Evolutionary conservation across 768 basidiomycete species (phyloP).

Genomic region (Galerina sulciceps): DNA sequence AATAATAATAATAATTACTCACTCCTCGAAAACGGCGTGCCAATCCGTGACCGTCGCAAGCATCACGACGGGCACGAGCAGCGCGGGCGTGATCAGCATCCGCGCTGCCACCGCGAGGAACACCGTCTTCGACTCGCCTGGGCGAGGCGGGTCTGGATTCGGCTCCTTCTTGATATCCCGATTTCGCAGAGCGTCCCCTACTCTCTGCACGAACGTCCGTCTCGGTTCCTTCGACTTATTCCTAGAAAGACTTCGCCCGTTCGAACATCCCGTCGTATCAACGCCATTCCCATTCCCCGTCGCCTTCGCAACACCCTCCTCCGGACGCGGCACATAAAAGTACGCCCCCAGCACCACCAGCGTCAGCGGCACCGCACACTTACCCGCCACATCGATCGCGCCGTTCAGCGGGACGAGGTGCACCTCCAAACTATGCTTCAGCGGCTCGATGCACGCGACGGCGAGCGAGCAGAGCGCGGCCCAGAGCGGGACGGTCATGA

Average conservation of each 20-base stretch:
- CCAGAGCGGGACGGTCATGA: conserved; percentile 7
- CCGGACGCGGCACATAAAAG: conserved; percentile 61
- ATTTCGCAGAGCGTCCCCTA: conserved; percentile 5
- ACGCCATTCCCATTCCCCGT: background rate
- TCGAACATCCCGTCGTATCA: background rate
- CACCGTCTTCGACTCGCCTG: conserved; percentile 84
- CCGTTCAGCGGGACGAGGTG: conserved; percentile 70
- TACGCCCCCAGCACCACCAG: conserved; percentile 92
- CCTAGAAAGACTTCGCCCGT: background rate
- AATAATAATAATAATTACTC: conserved; percentile 38
- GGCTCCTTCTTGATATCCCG: conserved; percentile 53
- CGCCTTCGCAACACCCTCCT: background rate
- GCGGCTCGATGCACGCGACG: conserved; percentile 27
- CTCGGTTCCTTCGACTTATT: background rate
- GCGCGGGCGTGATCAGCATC: conserved; percentile 84
- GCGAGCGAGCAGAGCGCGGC: background rate
- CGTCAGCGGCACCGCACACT: conserved; percentile 86
- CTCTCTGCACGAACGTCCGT: background rate
- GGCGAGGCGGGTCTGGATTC: conserved; percentile 20
- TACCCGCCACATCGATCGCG: conserved; percentile 69
- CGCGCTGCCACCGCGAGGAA: conserved; percentile 80
- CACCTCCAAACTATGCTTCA: conserved; percentile 72
- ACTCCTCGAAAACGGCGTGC: conserved; percentile 78
- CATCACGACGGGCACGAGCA: conserved; percentile 79
- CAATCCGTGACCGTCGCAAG: conserved; percentile 60